Evolutionary conservation across 2,329 filamentous ascomycete species (phyloP).

Genomic region (Aspergillaceae sp.): DNA sequence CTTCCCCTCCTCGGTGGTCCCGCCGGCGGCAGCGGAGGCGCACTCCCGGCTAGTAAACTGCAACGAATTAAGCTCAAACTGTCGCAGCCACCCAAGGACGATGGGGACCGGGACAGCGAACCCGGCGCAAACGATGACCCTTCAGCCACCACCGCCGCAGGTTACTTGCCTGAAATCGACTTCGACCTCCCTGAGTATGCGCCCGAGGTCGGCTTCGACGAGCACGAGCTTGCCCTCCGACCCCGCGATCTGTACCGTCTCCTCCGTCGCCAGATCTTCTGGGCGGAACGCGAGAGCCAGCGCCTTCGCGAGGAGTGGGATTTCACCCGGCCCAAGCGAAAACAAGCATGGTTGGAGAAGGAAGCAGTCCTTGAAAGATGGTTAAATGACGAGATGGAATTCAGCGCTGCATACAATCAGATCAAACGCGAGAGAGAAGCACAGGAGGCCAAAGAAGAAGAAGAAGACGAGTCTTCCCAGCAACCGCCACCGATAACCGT

Average conservation of each 20-base stretch:
- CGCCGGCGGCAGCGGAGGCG: constrained; percentile 10
- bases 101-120: constrained; percentile 19
- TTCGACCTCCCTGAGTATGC: constrained; percentile 30
- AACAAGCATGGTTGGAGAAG: constrained; percentile 35
- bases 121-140: constrained; percentile 15
- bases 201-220: constrained; percentile 35
- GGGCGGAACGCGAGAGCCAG: constrained; percentile 38
- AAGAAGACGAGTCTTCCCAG: no score
- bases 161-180: constrained; percentile 17
- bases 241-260: constrained; percentile 38
- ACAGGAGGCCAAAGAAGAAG: no score
- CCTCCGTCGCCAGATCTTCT: constrained; percentile 39
- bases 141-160: constrained; percentile 10
- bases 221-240: constrained; percentile 35
- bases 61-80: constrained; percentile 38
- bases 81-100: constrained; percentile 27
- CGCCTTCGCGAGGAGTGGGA: constrained; percentile 35
- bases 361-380: constrained; percentile 29
- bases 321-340: constrained; percentile 27
- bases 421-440: no score
- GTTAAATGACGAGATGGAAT: no score
- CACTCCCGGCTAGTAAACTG: constrained; percentile 24
- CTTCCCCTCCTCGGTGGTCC: constrained; percentile 20
- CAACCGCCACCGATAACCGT: no score
- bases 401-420: no score